Evolutionary conservation across 768 basidiomycete genomes (phyloP).

Genomic region (Termitomyces sp.): DNA sequence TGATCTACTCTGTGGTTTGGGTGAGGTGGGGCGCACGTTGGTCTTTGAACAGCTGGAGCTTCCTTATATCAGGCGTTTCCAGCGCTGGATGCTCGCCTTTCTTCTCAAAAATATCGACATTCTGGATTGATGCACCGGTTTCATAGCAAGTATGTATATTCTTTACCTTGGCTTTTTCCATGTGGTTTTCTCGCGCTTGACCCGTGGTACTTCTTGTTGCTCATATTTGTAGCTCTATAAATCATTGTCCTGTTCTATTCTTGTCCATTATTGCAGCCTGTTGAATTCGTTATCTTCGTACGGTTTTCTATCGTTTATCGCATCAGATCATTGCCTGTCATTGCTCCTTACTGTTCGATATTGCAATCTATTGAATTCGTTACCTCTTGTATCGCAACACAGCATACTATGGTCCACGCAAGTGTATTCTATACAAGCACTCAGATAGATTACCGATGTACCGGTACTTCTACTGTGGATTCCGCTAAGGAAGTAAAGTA

Average conservation of each 20-base stretch:
- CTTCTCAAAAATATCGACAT: not conserved
- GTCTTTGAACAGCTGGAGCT: not conserved
- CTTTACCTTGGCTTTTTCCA: not conserved
- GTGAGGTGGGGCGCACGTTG: not conserved
- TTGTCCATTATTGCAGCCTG: too few species aligned
- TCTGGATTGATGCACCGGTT: not conserved
- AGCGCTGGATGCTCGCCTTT: not conserved
- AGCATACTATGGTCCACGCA: conserved; percentile 2
- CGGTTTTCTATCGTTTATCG: too few species aligned
- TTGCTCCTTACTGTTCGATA: not conserved
- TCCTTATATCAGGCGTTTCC: not conserved
- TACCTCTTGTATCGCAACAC: not conserved
- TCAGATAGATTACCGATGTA: conserved; percentile 12
- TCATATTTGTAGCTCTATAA: not conserved
- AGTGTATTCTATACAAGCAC: conserved; percentile 18
- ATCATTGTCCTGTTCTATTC: too few species aligned
- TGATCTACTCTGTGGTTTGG: not conserved
- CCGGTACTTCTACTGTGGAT: conserved; percentile 18
- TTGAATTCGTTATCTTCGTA: too few species aligned
- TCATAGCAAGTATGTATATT: not conserved
- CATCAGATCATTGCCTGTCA: not conserved
- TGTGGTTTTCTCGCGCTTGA: not conserved
- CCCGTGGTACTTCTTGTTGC: not conserved
- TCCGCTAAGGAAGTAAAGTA: conserved; percentile 15
- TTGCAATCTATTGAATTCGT: not conserved